Conservation (phyloP, 73 alveolate species). For the Uronychia setigera region DNA sequence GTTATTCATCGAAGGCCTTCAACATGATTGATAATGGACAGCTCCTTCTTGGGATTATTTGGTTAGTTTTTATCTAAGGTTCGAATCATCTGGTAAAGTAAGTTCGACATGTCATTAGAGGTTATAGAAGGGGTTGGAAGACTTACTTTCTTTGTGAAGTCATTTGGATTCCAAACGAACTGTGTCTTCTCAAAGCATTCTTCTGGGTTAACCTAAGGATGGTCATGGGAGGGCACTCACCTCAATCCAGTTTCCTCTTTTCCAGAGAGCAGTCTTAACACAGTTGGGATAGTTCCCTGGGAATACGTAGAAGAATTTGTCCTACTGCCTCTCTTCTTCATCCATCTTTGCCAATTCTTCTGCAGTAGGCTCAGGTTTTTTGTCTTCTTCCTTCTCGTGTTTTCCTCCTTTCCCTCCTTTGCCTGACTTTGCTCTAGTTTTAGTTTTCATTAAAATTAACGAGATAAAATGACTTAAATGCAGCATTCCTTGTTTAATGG, state of each 20-base stretch:
- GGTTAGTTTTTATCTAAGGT: too few species aligned
- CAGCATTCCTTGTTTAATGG: too few species aligned
- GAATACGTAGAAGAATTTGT: not conserved
- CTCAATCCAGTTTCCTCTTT: constrained; percentile 22
- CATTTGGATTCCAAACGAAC: not conserved
- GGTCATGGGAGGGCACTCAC: not conserved
- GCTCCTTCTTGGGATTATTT: too few species aligned
- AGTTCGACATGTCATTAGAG: not conserved
- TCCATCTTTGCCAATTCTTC: not conserved
- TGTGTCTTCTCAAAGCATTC: not conserved
- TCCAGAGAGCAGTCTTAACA: not conserved
- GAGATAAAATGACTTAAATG: too few species aligned
- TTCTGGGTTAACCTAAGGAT: not conserved
- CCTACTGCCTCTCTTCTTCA: not conserved
- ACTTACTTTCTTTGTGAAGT: not conserved
- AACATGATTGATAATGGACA: too few species aligned
- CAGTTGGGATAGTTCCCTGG: constrained; percentile 13
- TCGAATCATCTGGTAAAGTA: too few species aligned
- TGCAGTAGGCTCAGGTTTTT: not conserved
- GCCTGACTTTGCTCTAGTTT: too few species aligned
- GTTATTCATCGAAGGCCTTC: too few species aligned
- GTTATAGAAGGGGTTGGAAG: not conserved
- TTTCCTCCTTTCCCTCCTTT: not conserved
- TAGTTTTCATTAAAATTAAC: too few species aligned
- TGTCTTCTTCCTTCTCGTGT: not conserved